Conservation (phyloP, 495 filamentous ascomycete species). For the Annulohypoxylon stygium region DNA sequence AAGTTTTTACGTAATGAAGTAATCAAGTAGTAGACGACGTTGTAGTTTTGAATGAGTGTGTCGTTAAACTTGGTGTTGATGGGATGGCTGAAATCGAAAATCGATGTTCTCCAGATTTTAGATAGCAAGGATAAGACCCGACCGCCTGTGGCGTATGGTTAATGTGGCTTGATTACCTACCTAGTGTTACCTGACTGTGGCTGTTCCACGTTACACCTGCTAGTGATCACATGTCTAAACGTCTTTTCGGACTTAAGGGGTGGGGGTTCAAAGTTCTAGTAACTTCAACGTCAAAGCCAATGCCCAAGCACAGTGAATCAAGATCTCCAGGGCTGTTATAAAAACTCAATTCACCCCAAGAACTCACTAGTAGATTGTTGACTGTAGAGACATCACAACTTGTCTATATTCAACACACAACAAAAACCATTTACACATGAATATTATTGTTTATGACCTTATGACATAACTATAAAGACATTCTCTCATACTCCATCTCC, state of each 20-base stretch:
- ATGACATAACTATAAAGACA: neutral
- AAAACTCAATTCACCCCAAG: neutral
- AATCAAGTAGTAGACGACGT: neutral
- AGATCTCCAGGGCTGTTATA: neutral
- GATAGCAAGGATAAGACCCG: neutral
- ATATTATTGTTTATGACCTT: neutral
- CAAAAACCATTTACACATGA: neutral
- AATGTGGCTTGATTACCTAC: neutral
- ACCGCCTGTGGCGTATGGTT: constrained; percentile 26
- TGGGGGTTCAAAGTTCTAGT: neutral
- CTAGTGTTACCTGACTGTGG: constrained; percentile 4
- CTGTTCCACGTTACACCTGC: neutral
- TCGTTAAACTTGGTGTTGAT: constrained; percentile 2
- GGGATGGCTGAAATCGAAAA: constrained; percentile 1
- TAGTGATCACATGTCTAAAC: neutral
- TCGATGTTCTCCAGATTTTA: constrained; percentile 14
- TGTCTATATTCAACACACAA: neutral
- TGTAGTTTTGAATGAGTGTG: neutral
- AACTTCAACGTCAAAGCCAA: neutral
- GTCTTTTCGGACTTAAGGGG: neutral
- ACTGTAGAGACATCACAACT: neutral
- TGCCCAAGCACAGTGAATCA: neutral
- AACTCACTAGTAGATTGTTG: neutral
- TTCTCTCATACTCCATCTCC: constrained; percentile 27
- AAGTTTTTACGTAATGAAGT: neutral